phyloP scores from a whole-genome alignment of 1,284 basidiomycete species.

The Moesziomyces aphidis region DNA sequence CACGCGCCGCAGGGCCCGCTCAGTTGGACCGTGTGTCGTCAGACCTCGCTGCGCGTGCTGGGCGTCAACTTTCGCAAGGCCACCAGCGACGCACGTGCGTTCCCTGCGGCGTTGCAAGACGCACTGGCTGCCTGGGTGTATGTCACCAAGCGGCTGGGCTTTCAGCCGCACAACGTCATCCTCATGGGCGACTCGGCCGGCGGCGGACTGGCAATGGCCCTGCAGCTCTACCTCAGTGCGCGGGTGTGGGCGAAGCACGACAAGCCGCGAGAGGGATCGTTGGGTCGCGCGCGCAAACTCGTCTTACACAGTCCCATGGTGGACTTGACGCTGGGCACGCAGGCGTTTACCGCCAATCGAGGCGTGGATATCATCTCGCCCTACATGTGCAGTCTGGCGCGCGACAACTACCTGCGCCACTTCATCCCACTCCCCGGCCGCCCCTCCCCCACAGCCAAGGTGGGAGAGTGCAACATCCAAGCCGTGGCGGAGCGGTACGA shows the following conservation, averaged over 20 bases:
- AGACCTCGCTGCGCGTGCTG: conserved; percentile 32
- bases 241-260: conserved; percentile 9
- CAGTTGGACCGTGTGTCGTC: conserved; percentile 26
- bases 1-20: conserved; percentile 24
- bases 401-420: conserved; percentile 37
- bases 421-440: conserved; percentile 12
- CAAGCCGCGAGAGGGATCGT: background rate
- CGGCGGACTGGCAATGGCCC: conserved; percentile 12
- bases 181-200: conserved; percentile 38
- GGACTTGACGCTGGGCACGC: conserved; percentile 19
- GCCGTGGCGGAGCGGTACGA: conserved; percentile 9
- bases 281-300: conserved; percentile 23
- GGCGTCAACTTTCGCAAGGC: conserved; percentile 39
- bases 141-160: conserved; percentile 26
- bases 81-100: conserved; percentile 8
- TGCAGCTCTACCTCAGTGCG: conserved; percentile 28
- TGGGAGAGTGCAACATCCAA: background rate
- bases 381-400: conserved; percentile 26
- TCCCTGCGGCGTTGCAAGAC: conserved; percentile 34
- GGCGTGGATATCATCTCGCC: conserved; percentile 28
- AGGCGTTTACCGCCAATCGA: conserved; percentile 8
- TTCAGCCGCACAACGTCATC: conserved; percentile 27
- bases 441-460: background rate
- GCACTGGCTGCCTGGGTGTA: conserved; percentile 38
- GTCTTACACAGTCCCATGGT: conserved; percentile 32